Percentiles rank a stretch among this genome's conserved stretches.
These are phyloP conservation scores for Gossypium rotundifolium DNA, from an alignment of 345 rosid genomes.

Conservation along the genomic window DNA sequence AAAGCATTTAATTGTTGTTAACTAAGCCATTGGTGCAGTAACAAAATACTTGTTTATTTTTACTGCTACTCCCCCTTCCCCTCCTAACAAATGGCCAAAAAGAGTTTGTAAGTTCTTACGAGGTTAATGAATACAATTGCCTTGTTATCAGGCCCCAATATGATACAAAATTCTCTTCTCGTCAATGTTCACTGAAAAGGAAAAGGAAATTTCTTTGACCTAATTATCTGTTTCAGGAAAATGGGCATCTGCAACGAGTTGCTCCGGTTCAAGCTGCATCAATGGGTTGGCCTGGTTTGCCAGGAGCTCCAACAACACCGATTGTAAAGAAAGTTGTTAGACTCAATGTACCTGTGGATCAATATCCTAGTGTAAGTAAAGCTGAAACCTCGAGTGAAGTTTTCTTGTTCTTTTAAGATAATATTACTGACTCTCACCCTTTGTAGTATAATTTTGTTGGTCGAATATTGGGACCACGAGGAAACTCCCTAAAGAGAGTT, in stretches of 20 bases:
- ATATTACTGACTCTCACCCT: slow-evolving; percentile 22
- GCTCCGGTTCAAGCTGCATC: slow-evolving; percentile 58
- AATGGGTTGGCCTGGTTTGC: slow-evolving; percentile 70
- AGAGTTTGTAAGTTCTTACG: not conserved
- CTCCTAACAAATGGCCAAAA: too few relatives aligned
- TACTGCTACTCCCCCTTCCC: too few relatives aligned
- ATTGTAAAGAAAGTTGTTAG: slow-evolving; percentile 66
- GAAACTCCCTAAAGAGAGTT: slow-evolving; percentile 89
- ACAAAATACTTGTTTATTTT: too few relatives aligned
- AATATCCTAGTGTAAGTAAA: slow-evolving; percentile 76
- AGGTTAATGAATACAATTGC: not conserved
- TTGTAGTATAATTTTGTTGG: slow-evolving; percentile 93
- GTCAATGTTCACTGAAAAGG: not conserved
- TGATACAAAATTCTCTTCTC: not conserved
- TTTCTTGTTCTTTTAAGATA: slow-evolving; percentile 13
- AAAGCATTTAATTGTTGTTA: not conserved
- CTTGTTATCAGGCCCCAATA: too few relatives aligned
- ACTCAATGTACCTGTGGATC: slow-evolving; percentile 91
- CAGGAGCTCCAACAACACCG: slow-evolving; percentile 56
- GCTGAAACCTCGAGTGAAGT: not conserved
- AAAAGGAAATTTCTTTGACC: not conserved
- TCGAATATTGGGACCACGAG: slow-evolving; percentile 80
- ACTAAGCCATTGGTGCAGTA: too few relatives aligned
- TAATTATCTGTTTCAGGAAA: slow-evolving; percentile 49
- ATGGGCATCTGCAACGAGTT: slow-evolving; percentile 64